Base-by-base conservation (phyloP, 2,329 filamentous ascomycete genomes). In the Rhexocercosporidium sp. region DNA sequence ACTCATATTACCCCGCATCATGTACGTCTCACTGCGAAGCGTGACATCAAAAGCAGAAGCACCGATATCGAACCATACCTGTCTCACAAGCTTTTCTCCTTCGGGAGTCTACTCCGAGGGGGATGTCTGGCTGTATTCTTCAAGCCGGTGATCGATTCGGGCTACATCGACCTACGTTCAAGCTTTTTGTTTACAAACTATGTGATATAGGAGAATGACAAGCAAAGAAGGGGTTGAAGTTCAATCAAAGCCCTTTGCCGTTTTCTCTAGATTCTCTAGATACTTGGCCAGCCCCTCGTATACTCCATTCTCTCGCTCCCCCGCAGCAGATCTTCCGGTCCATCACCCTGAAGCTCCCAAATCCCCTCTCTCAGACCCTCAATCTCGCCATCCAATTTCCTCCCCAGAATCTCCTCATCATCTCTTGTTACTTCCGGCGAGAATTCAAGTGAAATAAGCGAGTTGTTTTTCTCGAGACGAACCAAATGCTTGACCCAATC, bases 251-350 rank as follows among this genome's bases (percentile, higher is more conserved):
- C 5, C 12, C 14, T 16, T 16, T 12, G 25, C 25, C 5, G 3
- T 31, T 20, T 14, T 44, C 4, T 16, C 5, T n/a, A 6, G 39
- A 44, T 5, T 44, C 39, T 34, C 51, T 37, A 57, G 12, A 27
- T 25, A 16, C 18, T 22, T 22, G 54, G 54, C 54, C 54, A 57
- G 5, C 54, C 53, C 9, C 34, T 1, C 16, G 54, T n/a, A 27
- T 57, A 57, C 27, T 57, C 54, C 34, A 57, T 39, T 34, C 54
- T 57, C 34, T 57, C 54, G 18, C 54, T 57, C n/a, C 34, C 27
- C 22, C 31, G 16, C 2, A 31, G n/a, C 14, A 57, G 16, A 41
- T 57, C 34, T 9, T 57, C 54, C 14, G 54, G 54, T 27, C 54
- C 54, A 57, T 57, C 54, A 25, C 54, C 54, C 12, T 22, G 54